A percentile compares a stretch with the other conserved stretches of the same genome.
Conservation (phyloP, 352 stramenopile species). For the Pythium rhizo-oryzae region DNA sequence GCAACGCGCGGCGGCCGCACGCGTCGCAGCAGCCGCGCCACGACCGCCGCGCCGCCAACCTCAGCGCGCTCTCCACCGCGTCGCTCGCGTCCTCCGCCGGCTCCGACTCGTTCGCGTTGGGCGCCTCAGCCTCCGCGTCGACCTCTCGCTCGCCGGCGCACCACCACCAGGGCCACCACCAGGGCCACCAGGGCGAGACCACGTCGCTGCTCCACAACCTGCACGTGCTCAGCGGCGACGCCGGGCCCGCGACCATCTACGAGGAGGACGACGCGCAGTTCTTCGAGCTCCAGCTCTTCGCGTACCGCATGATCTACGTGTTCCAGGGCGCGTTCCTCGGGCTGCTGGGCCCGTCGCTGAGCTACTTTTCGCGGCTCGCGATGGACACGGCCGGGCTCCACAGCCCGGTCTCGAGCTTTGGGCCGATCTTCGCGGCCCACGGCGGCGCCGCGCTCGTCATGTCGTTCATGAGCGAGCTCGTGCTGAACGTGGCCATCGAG, state of each 20-base stretch:
- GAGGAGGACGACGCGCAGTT: slow-evolving; percentile 39
- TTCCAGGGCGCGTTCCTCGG: slow-evolving; percentile 70
- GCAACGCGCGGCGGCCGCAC: slow-evolving; percentile 4
- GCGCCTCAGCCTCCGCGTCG: not conserved
- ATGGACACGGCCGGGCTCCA: slow-evolving; percentile 37
- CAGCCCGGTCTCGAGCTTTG: slow-evolving; percentile 66
- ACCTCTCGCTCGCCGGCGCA: not conserved
- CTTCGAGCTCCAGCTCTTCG: slow-evolving; percentile 64
- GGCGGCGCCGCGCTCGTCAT: slow-evolving; percentile 70
- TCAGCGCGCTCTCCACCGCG: slow-evolving; percentile 18
- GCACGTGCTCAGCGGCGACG: slow-evolving; percentile 2
- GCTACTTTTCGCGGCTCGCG: slow-evolving; percentile 66
- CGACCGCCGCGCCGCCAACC: slow-evolving; percentile 16
- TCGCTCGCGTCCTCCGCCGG: too few relatives aligned
- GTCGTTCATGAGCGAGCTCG: slow-evolving; percentile 81
- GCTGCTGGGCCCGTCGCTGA: slow-evolving; percentile 59
- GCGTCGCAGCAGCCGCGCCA: too few relatives aligned
- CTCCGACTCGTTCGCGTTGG: too few relatives aligned
- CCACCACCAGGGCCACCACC: too few relatives aligned
- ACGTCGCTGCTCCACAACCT: slow-evolving; percentile 29
- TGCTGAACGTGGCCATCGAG: slow-evolving; percentile 68
- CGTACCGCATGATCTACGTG: slow-evolving; percentile 70
- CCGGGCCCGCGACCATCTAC: slow-evolving; percentile 13
- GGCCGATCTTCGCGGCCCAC: slow-evolving; percentile 74
- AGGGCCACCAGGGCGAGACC: too few relatives aligned